Base-by-base conservation (phyloP, 1,284 basidiomycete genomes). In the Melanopsichium pennsylvanicum region DNA sequence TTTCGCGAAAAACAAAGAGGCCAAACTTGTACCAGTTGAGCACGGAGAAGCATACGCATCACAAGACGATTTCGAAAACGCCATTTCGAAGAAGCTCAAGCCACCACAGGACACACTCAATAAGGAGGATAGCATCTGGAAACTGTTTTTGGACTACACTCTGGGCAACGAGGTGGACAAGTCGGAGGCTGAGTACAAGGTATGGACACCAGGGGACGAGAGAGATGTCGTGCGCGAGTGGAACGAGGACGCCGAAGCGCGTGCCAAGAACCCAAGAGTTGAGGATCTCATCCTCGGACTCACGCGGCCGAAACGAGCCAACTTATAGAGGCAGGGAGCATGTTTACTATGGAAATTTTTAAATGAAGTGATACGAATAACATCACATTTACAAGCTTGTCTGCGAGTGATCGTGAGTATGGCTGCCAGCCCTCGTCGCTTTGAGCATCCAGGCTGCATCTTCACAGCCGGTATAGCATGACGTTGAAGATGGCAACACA, bases 81-180 rank as follows among this genome's bases (percentile, higher is more conserved):
- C 52, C 36, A 64, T 51, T 35, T 41, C 59, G 19, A 49, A 21
- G 11, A 42, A 58, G 0, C 62, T 57, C 10, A 46, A 34, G 22
- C 59, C 60, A 19, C 25, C 43, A 26, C 50, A 51, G 36, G 47
- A 26, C 35, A 43, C 62, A 16, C 51, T 74, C 12, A 57, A 32
- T 27, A 58, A 71, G 12, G 74, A 75, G 40, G 69, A 75, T 34
- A 67, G 49, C 15, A 70, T 75, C 47, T 75, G 72, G 68, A 57
- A 58, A 21, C 52, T 75, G 15, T 70, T 69, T 38, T 50, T 67
- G 33, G 57, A 61, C 48, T 75, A 69, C 40, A 62, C 68, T 31
- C 31, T 66, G 12, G 59, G 70, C 5, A 60, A 46, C 1, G 29
- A 55, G 32, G 43, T 75, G 5, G 67, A 73, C 35, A 45, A 21